Evolutionary conservation across 108 stramenopile genomes (phyloP).

Genomic region (Conticribra weissflogii): DNA sequence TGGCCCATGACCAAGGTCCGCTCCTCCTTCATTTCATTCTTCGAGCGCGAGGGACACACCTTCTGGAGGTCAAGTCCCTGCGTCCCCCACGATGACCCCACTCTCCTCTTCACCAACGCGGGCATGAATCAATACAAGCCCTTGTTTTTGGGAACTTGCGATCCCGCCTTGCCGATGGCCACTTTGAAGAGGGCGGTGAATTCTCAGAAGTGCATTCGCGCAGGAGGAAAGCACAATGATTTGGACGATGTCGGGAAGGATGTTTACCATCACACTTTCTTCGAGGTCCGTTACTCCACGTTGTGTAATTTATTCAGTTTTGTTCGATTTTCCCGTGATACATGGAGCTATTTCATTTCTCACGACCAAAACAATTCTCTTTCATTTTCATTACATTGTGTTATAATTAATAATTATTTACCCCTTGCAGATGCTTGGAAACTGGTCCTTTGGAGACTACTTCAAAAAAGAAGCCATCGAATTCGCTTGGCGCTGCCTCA

Average conservation of each 20-base stretch:
- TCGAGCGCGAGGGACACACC: constrained; percentile 77
- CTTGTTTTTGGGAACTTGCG: constrained; percentile 94
- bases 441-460: constrained; percentile 99
- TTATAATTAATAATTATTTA: not conserved
- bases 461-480: constrained; percentile 98
- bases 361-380: no score
- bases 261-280: constrained; percentile 99
- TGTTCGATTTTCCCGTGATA: no score
- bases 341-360: no score
- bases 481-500: constrained; percentile 97
- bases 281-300: constrained; percentile 75
- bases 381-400: no score
- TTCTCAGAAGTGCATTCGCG: constrained; percentile 99
- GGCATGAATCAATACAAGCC: constrained; percentile 99
- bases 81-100: constrained; percentile 99
- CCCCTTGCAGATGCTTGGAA: constrained; percentile 91
- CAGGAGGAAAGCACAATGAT: constrained; percentile 99
- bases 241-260: constrained; percentile 99
- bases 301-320: not conserved
- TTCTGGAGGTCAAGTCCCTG: constrained; percentile 93
- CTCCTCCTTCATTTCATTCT: constrained; percentile 95
- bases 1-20: constrained; percentile 97
- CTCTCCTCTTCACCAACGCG: constrained; percentile 98
- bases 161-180: constrained; percentile 89
- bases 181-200: constrained; percentile 93